Conservation (phyloP, 225 moss, liverwort and hornwort species). For the Antitrichia curtipendula region DNA sequence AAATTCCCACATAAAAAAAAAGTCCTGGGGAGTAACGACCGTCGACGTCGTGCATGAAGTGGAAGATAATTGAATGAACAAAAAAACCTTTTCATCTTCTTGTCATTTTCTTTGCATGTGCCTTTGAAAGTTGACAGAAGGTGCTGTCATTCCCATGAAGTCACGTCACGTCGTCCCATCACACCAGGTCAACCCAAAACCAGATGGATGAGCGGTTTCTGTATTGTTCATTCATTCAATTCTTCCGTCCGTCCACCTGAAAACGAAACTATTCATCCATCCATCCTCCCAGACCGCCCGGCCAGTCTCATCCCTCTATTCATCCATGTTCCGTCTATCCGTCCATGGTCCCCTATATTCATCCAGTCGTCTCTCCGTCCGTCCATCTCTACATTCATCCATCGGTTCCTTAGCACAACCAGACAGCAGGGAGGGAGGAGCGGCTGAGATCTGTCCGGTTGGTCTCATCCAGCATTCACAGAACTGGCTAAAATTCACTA, state of each 20-base stretch:
- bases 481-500: too few species aligned
- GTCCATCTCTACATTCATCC: background rate
- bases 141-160: background rate
- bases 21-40: fast-evolving
- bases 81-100: background rate
- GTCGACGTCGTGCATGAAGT: background rate
- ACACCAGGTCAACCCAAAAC: background rate
- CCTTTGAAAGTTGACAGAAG: background rate
- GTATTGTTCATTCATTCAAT: background rate
- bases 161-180: background rate
- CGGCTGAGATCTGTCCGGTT: too few species aligned
- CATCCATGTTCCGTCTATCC: background rate
- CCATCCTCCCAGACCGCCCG: too few species aligned
- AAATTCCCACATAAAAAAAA: background rate
- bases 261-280: too few species aligned
- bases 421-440: background rate
- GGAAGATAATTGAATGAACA: background rate
- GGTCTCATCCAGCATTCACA: too few species aligned
- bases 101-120: background rate
- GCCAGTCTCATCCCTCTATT: background rate
- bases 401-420: background rate
- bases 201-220: background rate
- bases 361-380: background rate
- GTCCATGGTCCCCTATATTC: too few species aligned
- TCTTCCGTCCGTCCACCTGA: too few species aligned